Percentiles rank a stretch among this genome's conserved stretches.
Conservation (phyloP, 2,329 filamentous ascomycete species). For the Cercospora zeina region DNA sequence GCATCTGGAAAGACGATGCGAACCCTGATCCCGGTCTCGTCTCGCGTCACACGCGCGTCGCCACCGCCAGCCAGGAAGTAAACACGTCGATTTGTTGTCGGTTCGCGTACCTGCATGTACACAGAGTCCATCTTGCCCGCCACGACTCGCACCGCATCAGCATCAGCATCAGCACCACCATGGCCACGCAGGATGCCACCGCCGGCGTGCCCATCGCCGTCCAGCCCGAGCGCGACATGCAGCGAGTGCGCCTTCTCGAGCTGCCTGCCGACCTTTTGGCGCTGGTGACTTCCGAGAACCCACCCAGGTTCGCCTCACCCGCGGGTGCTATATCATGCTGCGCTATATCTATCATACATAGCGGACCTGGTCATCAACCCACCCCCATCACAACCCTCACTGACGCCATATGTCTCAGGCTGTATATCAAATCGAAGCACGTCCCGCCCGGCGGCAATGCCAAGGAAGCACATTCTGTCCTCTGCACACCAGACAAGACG, state of each 20-base stretch:
- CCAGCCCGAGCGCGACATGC: slow-evolving; percentile 47
- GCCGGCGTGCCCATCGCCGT: slow-evolving; percentile 48
- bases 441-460: slow-evolving; percentile 31
- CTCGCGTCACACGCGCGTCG: background rate
- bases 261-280: slow-evolving; percentile 59
- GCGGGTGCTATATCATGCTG: background rate
- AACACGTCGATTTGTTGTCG: slow-evolving; percentile 9
- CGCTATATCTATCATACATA: slow-evolving; percentile 9
- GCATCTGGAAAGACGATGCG: background rate
- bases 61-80: background rate
- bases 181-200: slow-evolving; percentile 47
- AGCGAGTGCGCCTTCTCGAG: slow-evolving; percentile 61
- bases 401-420: slow-evolving; percentile 33
- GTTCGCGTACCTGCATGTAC: background rate
- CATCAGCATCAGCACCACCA: slow-evolving; percentile 26
- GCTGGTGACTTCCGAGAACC: slow-evolving; percentile 45
- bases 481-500: slow-evolving; percentile 60
- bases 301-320: slow-evolving; percentile 40
- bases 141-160: background rate
- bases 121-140: background rate
- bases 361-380: background rate
- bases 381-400: background rate
- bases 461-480: slow-evolving; percentile 51
- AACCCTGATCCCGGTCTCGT: slow-evolving; percentile 2
- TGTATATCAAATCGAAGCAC: slow-evolving; percentile 45